Evolutionary conservation across 345 rosid species (phyloP).

Genomic region (Chamaenerion angustifolium): DNA sequence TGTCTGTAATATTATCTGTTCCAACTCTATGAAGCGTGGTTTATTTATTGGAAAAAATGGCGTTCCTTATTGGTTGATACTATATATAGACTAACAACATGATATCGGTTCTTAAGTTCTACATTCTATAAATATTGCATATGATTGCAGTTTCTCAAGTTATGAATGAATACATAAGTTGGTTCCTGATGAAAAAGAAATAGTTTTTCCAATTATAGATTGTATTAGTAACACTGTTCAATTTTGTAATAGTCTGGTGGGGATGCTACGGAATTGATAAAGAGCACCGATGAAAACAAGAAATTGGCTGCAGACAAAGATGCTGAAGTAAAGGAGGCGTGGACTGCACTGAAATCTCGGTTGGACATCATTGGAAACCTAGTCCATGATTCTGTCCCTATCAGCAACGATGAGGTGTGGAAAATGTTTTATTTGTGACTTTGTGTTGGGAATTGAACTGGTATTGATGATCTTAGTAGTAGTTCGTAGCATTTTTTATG

Average conservation of each 20-base stretch:
- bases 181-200: no score
- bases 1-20: no score
- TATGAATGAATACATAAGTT: no score
- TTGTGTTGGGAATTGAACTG: background rate
- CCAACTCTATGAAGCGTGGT: no score
- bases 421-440: background rate
- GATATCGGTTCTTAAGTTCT: no score
- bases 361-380: conserved; percentile 67
- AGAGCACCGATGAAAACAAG: conserved; percentile 41
- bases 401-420: conserved; percentile 62
- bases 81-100: no score
- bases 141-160: no score
- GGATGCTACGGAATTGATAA: conserved; percentile 47
- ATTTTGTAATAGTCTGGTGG: conserved; percentile 18
- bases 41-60: no score
- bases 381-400: conserved; percentile 77
- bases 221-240: no score
- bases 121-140: no score
- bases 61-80: no score
- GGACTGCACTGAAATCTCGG: conserved; percentile 35
- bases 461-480: background rate
- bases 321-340: conserved; percentile 56
- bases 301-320: conserved; percentile 37
- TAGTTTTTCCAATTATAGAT: no score
- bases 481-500: conserved; percentile 4